These are phyloP conservation scores for Pseudomonodictys pantanalensis DNA, from an alignment of 495 filamentous ascomycete species.

Conservation along the genomic window DNA sequence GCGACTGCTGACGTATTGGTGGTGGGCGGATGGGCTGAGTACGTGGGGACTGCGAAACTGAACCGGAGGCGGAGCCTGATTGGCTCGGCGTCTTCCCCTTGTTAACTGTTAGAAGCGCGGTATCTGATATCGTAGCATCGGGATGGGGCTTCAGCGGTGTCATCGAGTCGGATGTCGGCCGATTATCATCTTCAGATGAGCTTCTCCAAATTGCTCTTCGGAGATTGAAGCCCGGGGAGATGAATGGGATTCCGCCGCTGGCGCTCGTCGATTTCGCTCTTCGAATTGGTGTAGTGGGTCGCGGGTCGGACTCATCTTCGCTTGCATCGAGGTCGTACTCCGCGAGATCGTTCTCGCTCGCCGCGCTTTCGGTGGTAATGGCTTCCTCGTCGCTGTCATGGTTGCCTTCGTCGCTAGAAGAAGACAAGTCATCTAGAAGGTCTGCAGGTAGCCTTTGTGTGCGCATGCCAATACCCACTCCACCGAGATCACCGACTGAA, in stretches of 20 bases:
- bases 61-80: neutral
- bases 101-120: conserved; percentile 14
- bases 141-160: conserved; percentile 26
- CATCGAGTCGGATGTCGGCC: conserved; percentile 3
- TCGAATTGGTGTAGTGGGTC: conserved; percentile 20
- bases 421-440: conserved; percentile 55
- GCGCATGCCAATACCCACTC: conserved; percentile 69
- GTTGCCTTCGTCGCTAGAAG: conserved; percentile 45
- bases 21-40: conserved; percentile 46
- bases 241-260: conserved; percentile 21
- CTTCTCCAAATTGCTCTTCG: conserved; percentile 13
- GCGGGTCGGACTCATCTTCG: conserved; percentile 38
- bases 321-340: conserved; percentile 45
- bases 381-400: conserved; percentile 46
- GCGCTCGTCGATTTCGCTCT: conserved; percentile 25
- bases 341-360: too few species aligned
- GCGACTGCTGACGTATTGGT: conserved; percentile 45
- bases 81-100: neutral
- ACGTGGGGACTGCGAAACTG: neutral
- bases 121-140: conserved; percentile 22
- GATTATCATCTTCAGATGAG: neutral
- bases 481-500: conserved; percentile 63
- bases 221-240: conserved; percentile 13
- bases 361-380: conserved; percentile 42
- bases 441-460: conserved; percentile 68